Evolutionary conservation across 768 basidiomycete genomes (phyloP), one percentile per base, ranked within the genome.

Genomic region (Tulasnella sp.): DNA sequence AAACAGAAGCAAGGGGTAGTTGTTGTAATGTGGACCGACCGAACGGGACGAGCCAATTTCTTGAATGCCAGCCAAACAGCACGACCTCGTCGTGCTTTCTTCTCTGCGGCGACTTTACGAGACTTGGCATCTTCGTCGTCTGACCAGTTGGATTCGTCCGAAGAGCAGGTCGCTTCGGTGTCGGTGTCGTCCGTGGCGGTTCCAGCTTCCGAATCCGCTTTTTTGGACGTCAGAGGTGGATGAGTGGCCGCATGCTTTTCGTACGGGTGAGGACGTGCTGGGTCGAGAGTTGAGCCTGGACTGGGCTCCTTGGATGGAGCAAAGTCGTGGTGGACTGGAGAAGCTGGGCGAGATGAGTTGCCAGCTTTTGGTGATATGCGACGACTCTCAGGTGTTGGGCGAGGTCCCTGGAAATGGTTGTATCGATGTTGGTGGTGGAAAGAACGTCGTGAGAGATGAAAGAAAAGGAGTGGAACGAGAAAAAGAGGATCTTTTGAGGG

Each of bases 81-180:
- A 67, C 90, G 86, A 71, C 89, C 88, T 70, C 91, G 86, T 79
- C 86, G 88, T 3, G 90, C 90, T 79, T 88, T 88, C 67, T 83
- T 80, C 25, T 80, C 80, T 6, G 80, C 80, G 22, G 81, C 75
- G 36, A 80, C 78, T 71, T 82, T 80, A 3, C 72, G 76, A 39
- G 78, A 82, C 70, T 80, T 77, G 40, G 81, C 82, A 31, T 86
- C 86, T 17, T 90, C 88, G 68, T 88, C 89, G 72, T 89, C 87
- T 74, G 91, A 90, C 91, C 91, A 91, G 84, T 92, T 86, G 79
- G 93, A 92, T 79, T 92, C 89, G 80, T 91, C 91, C 12, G 86
- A 87, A 3, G 88, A 86, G 79, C 89, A 87, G 15, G 90, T 90
- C 34, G 84, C 86, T 22, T 73, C 76, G 15, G 77, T 25, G 52